Conservation (phyloP, 345 rosid genomes). For the Salix dunnii region DNA sequence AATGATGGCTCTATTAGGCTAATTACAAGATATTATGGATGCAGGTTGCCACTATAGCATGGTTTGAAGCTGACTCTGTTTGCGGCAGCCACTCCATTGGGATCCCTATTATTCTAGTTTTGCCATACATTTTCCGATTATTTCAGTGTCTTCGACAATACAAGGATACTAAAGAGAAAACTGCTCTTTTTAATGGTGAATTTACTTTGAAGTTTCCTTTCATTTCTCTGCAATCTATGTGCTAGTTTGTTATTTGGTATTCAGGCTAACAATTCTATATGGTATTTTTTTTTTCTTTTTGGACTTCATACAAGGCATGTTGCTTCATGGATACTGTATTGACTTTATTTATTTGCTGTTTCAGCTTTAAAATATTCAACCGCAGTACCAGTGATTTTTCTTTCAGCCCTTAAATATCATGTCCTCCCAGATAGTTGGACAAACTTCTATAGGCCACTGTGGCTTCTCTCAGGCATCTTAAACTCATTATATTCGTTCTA, state of each 20-base stretch:
- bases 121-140: slow-evolving; percentile 83
- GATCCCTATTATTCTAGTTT: slow-evolving; percentile 89
- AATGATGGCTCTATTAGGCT: neutral
- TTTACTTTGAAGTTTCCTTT: neutral
- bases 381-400: slow-evolving; percentile 89
- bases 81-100: slow-evolving; percentile 92
- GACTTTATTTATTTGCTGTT: slow-evolving; percentile 34
- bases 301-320: neutral
- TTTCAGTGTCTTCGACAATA: slow-evolving; percentile 93
- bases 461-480: slow-evolving; percentile 80
- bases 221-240: neutral
- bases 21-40: slow-evolving; percentile 17
- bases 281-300: neutral
- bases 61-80: slow-evolving; percentile 99
- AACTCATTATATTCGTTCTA: slow-evolving; percentile 86
- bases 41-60: slow-evolving; percentile 96
- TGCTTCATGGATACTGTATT: slow-evolving; percentile 9
- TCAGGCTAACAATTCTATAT: neutral
- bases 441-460: slow-evolving; percentile 73
- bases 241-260: neutral
- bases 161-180: slow-evolving; percentile 74
- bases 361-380: slow-evolving; percentile 91
- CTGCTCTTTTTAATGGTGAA: slow-evolving; percentile 76
- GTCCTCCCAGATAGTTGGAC: slow-evolving; percentile 76
- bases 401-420: slow-evolving; percentile 89